Evolutionary conservation across 2,329 filamentous ascomycete species (phyloP), one percentile per base, ranked within the genome.

Genomic region (Sporothrix humicola): DNA sequence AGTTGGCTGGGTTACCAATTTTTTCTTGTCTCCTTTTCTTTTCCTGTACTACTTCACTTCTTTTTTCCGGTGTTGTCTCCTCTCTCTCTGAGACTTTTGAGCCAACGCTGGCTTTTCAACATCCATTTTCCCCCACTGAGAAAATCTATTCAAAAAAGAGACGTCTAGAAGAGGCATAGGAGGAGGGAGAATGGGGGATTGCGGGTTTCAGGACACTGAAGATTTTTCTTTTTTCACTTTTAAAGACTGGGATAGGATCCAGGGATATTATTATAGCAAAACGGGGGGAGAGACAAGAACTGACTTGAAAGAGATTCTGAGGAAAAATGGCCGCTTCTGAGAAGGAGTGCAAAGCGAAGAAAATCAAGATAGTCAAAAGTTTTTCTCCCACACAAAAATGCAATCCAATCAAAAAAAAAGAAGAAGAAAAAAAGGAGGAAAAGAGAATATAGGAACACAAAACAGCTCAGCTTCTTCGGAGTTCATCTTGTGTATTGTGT

Each of bases 261-360:
- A 56, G 50, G 50, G 66, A 48, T 42, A n/a, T 42, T 15, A 3
- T 44, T 12, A 9, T 26, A 26, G 10, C 23, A 70, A 70, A 56
- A 69, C n/a, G 20, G 5, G 42, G 42, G n/a, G 12, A 8, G 42
- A 26, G 23, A 52, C 42, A 50, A 26, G 31, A 46, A 26, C n/a
- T 17, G 65, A 52, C 65, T 66, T 66, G 46, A 23, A 9, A 56
- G 17, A 50, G 46, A 68, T 59, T 68, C 46, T 17, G 65, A 68
- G 65, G 8, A n/a, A 52, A 52, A 52, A 15, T 17, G 61, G 20
- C 31, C 46, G 26, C 65, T 72, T 42, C 65, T 44, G 42, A 65
- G 12, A 44, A 10, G 26, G 52, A 56, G 52, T n/a, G n/a, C 52
- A 23, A 9, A 26, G 10, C 46, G 63, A 50, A 50, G 44, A 68